A percentile compares a stretch with the other conserved stretches of the same genome.
These are phyloP conservation scores for Rehmannia glutinosa DNA, from an alignment of 257 asterid genomes.

Conservation along the genomic window DNA sequence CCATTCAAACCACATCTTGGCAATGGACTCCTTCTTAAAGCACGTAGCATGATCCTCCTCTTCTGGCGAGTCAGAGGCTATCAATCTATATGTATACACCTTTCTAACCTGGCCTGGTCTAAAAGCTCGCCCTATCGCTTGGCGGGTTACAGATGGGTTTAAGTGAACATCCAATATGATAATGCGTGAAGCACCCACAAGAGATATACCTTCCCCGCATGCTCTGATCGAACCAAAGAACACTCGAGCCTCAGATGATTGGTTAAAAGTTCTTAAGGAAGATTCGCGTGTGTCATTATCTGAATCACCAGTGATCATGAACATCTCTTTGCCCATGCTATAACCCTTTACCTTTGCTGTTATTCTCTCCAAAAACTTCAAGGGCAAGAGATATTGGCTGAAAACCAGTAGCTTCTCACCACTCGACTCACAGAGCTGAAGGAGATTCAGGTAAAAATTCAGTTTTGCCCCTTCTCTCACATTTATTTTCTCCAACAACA, in stretches of 20 bases:
- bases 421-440: slow-evolving; percentile 75
- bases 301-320: slow-evolving; percentile 91
- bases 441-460: slow-evolving; percentile 79
- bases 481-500: slow-evolving; percentile 49
- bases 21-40: slow-evolving; percentile 82
- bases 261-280: slow-evolving; percentile 73
- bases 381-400: slow-evolving; percentile 87
- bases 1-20: slow-evolving; percentile 99
- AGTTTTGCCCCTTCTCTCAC: slow-evolving; percentile 80
- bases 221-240: slow-evolving; percentile 95
- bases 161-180: slow-evolving; percentile 76
- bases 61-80: slow-evolving; percentile 76
- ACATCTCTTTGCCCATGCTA: slow-evolving; percentile 67
- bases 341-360: slow-evolving; percentile 70
- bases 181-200: slow-evolving; percentile 93
- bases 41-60: slow-evolving; percentile 81
- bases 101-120: slow-evolving; percentile 91
- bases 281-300: slow-evolving; percentile 66
- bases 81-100: slow-evolving; percentile 71
- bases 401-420: slow-evolving; percentile 81
- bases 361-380: slow-evolving; percentile 76
- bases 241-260: slow-evolving; percentile 72
- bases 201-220: slow-evolving; percentile 95
- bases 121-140: slow-evolving; percentile 99
- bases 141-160: slow-evolving; percentile 95